Percentiles rank a stretch among this genome's conserved stretches.
phyloP scores from a whole-genome alignment of 306 rosid genomes.

The Cajanus cajan region DNA sequence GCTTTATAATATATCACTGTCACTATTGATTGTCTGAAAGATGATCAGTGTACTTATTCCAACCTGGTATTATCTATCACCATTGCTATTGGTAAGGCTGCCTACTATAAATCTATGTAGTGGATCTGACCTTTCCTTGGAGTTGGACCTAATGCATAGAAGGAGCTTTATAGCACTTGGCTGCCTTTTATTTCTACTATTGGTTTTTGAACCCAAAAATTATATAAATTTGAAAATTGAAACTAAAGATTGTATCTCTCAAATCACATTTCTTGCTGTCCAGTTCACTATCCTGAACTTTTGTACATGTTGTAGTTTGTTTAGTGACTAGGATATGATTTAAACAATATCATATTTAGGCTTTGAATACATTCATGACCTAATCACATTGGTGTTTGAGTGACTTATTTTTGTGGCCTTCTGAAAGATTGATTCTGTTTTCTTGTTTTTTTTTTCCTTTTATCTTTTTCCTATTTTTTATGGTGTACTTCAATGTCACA shows the following conservation, averaged over 20 bases:
- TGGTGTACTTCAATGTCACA: slow-evolving; percentile 18
- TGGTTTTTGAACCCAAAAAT: background rate
- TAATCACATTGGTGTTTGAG: slow-evolving; percentile 4
- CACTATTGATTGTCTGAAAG: background rate
- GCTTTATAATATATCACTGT: background rate
- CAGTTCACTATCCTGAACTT: background rate
- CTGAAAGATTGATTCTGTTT: background rate
- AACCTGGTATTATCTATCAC: background rate
- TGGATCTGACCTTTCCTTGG: background rate
- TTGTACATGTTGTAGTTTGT: background rate
- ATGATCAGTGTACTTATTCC: background rate
- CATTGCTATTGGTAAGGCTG: background rate
- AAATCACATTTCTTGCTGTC: background rate
- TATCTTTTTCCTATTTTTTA: background rate
- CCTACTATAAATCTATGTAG: background rate
- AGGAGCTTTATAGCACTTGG: background rate
- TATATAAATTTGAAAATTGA: background rate
- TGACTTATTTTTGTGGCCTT: slow-evolving; percentile 1
- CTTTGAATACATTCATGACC: background rate
- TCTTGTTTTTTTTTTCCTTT: background rate
- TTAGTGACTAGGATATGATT: slow-evolving; percentile 8
- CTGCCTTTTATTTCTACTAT: background rate
- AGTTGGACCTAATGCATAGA: background rate
- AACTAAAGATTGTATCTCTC: background rate
- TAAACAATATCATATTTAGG: background rate